These are phyloP conservation scores for Saccharomycopsis sp. DNA, from an alignment of 805 yeast genomes.

Conservation along the genomic window DNA sequence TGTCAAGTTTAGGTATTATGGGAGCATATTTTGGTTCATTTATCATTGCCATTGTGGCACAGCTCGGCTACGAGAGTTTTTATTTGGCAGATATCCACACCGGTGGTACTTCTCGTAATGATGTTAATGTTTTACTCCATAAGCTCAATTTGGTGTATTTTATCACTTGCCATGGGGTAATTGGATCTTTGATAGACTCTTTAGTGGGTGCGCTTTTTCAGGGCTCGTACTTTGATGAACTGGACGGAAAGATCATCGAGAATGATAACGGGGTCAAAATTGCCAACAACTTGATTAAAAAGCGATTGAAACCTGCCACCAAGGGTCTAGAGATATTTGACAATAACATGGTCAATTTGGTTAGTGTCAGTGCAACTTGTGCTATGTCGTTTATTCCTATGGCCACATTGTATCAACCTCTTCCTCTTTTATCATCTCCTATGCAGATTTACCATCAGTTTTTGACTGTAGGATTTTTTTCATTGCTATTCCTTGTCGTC, in stretches of 20 bases:
- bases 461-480: background rate
- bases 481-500: background rate
- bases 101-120: background rate
- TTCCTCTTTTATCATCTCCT: background rate
- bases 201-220: conserved; percentile 37
- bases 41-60: conserved; percentile 29
- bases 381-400: background rate
- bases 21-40: conserved; percentile 34
- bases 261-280: conserved; percentile 31
- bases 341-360: conserved; percentile 35
- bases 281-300: conserved; percentile 21
- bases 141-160: conserved; percentile 22
- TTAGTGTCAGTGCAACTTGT: conserved; percentile 28
- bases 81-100: background rate
- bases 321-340: conserved; percentile 32
- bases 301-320: conserved; percentile 25
- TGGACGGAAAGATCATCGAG: conserved; percentile 27
- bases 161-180: conserved; percentile 29
- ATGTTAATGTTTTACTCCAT: background rate
- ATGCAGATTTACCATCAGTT: background rate
- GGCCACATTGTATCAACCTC: background rate
- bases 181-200: conserved; percentile 37
- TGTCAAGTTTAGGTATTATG: conserved; percentile 31
- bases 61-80: conserved; percentile 24
- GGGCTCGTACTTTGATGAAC: conserved; percentile 29